Evolutionary conservation across 768 basidiomycete species (phyloP).

Genomic region (Plicaturopsis crispa): DNA sequence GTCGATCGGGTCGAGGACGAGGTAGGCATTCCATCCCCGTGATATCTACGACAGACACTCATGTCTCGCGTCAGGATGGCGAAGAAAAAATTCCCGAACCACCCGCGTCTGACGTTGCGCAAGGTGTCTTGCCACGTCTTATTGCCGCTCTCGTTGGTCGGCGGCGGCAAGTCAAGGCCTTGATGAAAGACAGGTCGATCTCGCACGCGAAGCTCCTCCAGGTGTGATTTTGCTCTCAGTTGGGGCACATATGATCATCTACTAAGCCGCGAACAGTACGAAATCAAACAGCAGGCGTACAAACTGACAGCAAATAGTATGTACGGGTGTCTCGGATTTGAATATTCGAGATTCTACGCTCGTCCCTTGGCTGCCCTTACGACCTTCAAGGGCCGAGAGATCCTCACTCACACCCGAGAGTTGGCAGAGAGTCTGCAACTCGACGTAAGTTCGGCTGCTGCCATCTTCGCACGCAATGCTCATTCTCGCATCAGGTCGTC

Average conservation of each 20-base stretch:
- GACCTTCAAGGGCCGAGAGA: conserved; percentile 96
- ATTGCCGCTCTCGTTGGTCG: conserved; percentile 95
- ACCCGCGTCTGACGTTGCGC: conserved; percentile 58
- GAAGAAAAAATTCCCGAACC: conserved; percentile 90
- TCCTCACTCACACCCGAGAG: conserved; percentile 87
- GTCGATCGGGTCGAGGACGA: conserved; percentile 65
- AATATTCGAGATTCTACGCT: conserved; percentile 94
- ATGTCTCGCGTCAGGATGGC: conserved; percentile 26
- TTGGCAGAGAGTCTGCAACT: conserved; percentile 85
- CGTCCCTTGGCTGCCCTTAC: conserved; percentile 95
- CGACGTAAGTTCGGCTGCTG: conserved; percentile 54
- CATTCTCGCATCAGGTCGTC: conserved; percentile 58
- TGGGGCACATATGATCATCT: neutral
- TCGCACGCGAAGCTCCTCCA: conserved; percentile 75
- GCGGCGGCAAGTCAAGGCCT: conserved; percentile 80
- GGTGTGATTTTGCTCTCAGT: conserved; percentile 22
- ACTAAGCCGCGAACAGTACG: conserved; percentile 48
- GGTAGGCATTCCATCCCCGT: conserved; percentile 22
- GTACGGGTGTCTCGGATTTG: conserved; percentile 99
- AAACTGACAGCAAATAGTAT: conserved; percentile 99
- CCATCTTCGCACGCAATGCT: neutral
- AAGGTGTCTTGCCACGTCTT: conserved; percentile 92
- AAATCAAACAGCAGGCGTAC: conserved; percentile 94
- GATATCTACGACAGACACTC: neutral
- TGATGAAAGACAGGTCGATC: conserved; percentile 86